Percentiles rank a stretch among this genome's conserved stretches.
Conservation (phyloP, 1,284 basidiomycete genomes). For the Moniliella sp. region DNA sequence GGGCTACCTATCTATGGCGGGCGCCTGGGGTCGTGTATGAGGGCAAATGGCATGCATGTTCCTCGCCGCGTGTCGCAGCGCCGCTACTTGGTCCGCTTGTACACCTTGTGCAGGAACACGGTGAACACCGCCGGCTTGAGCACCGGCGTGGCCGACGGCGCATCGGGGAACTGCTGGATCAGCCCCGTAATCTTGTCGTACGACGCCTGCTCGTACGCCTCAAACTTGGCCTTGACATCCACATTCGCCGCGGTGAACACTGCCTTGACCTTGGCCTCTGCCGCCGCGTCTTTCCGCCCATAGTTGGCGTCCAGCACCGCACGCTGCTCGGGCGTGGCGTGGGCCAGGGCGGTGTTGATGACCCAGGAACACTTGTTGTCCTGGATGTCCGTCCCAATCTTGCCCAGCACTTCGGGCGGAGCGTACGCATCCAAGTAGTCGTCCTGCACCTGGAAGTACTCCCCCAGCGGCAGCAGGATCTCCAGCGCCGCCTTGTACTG, state of each 20-base stretch:
- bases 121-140: too few species aligned
- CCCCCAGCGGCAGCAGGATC: conserved; percentile 76
- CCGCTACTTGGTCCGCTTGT: too few species aligned
- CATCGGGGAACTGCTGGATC: too few species aligned
- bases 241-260: conserved; percentile 52
- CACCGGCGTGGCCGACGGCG: too few species aligned
- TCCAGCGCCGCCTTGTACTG: conserved; percentile 59
- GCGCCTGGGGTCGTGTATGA: too few species aligned
- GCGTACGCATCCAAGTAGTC: conserved; percentile 87
- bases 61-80: too few species aligned
- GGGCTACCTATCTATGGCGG: too few species aligned
- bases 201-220: conserved; percentile 54
- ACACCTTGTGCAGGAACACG: too few species aligned
- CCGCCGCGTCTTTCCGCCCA: conserved; percentile 52
- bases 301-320: conserved; percentile 52
- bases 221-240: conserved; percentile 43
- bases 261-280: conserved; percentile 52
- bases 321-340: conserved; percentile 46
- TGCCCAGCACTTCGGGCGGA: conserved; percentile 78
- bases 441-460: conserved; percentile 97
- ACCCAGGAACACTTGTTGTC: conserved; percentile 99
- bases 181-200: conserved; percentile 47
- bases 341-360: conserved; percentile 62
- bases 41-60: too few species aligned
- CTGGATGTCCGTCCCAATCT: conserved; percentile 81